Base-by-base conservation (phyloP, 1,284 basidiomycete species). In the Pseudomicrostroma phylloplanum region DNA sequence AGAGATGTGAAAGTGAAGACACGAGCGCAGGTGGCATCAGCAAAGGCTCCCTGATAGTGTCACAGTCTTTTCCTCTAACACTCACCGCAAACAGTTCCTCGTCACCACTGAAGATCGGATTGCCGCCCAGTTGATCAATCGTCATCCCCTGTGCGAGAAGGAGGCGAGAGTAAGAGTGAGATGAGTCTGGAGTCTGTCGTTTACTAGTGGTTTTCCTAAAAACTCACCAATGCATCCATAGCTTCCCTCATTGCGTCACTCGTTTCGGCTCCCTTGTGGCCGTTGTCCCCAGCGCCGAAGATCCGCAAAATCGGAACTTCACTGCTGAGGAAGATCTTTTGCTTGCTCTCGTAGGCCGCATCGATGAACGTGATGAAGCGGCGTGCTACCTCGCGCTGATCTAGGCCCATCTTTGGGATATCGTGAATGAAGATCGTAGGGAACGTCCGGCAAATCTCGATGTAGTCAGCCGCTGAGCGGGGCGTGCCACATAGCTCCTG, bases 291-390 rank as follows among this genome's bases (percentile, higher is more conserved):
- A 6, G 51, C 51, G 21, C 51, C 51, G 23, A 79, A 79, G 54
- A 76, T 72, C 57, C 75, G 72, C 55, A 78, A 55, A 43, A 79
- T 69, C 23, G 73, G 73, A 17, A 76, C 76, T 58, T 78, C 69
- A 56, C 66, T 69, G 39, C 62, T 64, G 30, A 68, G 65, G 21
- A 78, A 60, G 36, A 79, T 49, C 60, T 71, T 74, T 30, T 70
- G 72, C 64, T 79, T 77, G 65, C 67, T 70, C 65, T 79, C 77
- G 64, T 79, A 79, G n/a, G 72, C 70, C 84, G 89, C 90, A 82
- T 98, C 94, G 74, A 98, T 89, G 74, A 97, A 97, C 0, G 93
- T 96, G 80, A 98, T 98, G 79, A 98, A 97, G 64, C 96, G 83
- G 64, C 94, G 83, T 7, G 92, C 92, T 23, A 75, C 49, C 80